Evolutionary conservation across 2,329 filamentous ascomycete genomes (phyloP).

Genomic region (Xenoacremonium recifei): DNA sequence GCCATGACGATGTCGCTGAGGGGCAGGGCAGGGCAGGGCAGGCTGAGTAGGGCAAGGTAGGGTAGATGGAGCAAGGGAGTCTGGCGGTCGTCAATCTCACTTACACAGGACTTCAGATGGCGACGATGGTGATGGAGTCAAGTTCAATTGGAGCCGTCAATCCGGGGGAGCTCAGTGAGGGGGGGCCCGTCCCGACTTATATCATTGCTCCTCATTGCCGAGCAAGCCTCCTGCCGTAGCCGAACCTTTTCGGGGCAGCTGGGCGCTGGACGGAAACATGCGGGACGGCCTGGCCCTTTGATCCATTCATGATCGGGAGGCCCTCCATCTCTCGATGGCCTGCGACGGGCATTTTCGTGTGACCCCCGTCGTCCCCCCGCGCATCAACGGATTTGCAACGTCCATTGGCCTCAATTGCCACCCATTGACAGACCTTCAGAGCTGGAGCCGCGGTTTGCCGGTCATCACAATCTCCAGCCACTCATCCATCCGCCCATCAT

Average conservation of each 20-base stretch:
- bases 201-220: conserved; percentile 27
- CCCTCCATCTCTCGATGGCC: conserved; percentile 13
- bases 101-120: no score
- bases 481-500: no score
- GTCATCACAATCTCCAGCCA: background rate
- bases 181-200: conserved; percentile 20
- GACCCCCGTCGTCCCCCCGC: conserved; percentile 27
- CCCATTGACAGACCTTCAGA: no score
- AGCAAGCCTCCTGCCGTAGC: conserved; percentile 27
- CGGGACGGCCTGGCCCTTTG: conserved; percentile 23
- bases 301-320: conserved; percentile 20
- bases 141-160: conserved; percentile 6
- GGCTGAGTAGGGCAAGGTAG: background rate
- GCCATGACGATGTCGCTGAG: background rate
- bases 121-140: conserved; percentile 5
- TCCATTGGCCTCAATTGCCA: conserved; percentile 15
- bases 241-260: conserved; percentile 29
- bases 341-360: conserved; percentile 23
- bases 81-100: no score
- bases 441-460: no score
- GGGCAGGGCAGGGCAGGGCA: no score
- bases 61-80: background rate
- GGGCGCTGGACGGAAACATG: conserved; percentile 29
- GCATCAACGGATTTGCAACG: no score
- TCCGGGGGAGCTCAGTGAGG: conserved; percentile 9